A percentile compares a stretch with the other conserved stretches of the same genome.
Conservation (phyloP, 2,329 filamentous ascomycete species). For the Aspergillus hortae region DNA sequence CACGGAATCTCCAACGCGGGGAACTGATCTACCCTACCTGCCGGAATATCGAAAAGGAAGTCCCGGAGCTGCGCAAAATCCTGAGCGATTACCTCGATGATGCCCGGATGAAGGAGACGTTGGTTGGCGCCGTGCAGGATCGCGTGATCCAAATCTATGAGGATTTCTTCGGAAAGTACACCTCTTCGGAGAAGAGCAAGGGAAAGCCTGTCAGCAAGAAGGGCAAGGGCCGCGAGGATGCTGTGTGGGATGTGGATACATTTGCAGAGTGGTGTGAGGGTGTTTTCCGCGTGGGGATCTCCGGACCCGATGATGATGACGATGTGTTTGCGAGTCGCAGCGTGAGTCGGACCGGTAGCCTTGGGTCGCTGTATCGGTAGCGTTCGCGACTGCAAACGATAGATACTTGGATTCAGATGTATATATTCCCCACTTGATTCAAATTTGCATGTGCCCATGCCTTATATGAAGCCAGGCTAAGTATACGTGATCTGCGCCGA, state of each 20-base stretch:
- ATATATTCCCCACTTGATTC: neutral
- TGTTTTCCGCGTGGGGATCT: slow-evolving; percentile 54
- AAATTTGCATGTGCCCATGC: neutral
- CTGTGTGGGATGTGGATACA: slow-evolving; percentile 62
- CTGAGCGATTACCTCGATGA: slow-evolving; percentile 64
- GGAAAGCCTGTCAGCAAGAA: slow-evolving; percentile 42
- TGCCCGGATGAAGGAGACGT: slow-evolving; percentile 60
- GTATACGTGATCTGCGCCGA: too few species aligned
- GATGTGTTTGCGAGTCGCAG: slow-evolving; percentile 10
- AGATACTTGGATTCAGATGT: neutral
- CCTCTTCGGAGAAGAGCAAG: slow-evolving; percentile 37
- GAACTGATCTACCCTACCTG: slow-evolving; percentile 49
- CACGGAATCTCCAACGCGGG: slow-evolving; percentile 35
- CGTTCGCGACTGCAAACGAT: neutral
- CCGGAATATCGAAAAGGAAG: slow-evolving; percentile 56
- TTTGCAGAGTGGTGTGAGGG: slow-evolving; percentile 61
- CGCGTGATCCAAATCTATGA: slow-evolving; percentile 62
- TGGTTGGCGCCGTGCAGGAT: slow-evolving; percentile 64
- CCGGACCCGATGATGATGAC: slow-evolving; percentile 21
- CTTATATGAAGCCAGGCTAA: too few species aligned
- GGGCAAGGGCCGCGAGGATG: slow-evolving; percentile 59
- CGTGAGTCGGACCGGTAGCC: slow-evolving; percentile 16
- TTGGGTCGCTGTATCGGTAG: neutral
- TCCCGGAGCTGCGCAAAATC: slow-evolving; percentile 53
- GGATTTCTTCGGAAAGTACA: slow-evolving; percentile 57